phyloP scores from a whole-genome alignment of 2,329 filamentous ascomycete genomes.

The Hymenoscyphus infarciens region DNA sequence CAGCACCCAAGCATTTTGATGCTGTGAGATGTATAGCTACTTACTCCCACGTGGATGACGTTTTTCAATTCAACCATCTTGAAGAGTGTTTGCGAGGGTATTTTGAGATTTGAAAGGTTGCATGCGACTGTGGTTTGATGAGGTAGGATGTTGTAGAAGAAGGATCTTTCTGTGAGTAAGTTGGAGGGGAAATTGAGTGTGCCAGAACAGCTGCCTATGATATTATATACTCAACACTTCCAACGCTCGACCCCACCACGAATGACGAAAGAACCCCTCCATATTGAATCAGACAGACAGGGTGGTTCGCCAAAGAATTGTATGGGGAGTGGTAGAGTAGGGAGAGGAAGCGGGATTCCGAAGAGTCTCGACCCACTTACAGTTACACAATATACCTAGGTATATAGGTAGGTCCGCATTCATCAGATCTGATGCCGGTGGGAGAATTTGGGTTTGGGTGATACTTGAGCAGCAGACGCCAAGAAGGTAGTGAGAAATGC shows the following conservation, averaged over 20 bases:
- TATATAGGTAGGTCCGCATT: not conserved
- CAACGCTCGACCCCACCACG: not conserved
- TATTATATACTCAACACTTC: not conserved
- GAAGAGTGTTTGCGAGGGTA: not conserved
- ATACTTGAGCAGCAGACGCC: not conserved
- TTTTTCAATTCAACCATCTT: conserved; percentile 30
- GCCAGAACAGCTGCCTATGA: not conserved
- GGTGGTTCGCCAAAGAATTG: not conserved
- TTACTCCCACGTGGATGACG: conserved; percentile 28
- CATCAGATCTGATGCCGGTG: not conserved
- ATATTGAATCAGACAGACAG: not conserved
- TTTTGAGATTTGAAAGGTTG: not conserved
- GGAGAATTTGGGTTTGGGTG: not conserved
- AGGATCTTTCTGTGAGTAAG: not conserved
- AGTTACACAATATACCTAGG: not conserved
- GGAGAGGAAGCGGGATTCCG: not conserved
- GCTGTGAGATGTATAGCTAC: conserved; percentile 3
- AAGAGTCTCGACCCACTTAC: not conserved
- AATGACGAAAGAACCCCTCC: conserved; percentile 1
- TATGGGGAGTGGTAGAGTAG: not conserved
- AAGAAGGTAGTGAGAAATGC: not conserved
- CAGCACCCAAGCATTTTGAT: not conserved
- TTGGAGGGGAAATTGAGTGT: not conserved
- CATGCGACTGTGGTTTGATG: not conserved
- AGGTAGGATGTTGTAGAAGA: not conserved